Evolutionary conservation across 768 basidiomycete species (phyloP), one percentile per base, ranked within the genome.

Genomic region (Lactifluus pinguis): DNA sequence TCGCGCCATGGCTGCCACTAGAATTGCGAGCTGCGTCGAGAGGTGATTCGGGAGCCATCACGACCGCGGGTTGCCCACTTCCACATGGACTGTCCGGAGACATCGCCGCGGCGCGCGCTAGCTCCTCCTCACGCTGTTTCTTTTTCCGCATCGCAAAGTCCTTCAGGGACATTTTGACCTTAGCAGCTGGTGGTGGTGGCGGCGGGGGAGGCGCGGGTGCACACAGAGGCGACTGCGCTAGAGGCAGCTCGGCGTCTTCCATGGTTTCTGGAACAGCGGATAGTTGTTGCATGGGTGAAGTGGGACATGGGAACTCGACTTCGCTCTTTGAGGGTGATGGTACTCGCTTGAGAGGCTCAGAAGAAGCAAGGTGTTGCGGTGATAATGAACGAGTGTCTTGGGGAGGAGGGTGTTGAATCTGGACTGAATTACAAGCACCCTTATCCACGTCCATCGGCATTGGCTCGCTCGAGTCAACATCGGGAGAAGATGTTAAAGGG

Each of bases 91-190:
- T 25, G 1, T 60, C 59, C 2, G 51, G 32, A 21, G 60, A 25
- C 17, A n/a, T 8, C 15, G 36, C 49, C n/a, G 25, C 38, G 6
- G 25, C 45, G 42, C 49, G 48, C 14, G 56, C 55, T 30, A 44
- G 36, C 41, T 64, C 65, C 49, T 64, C 63, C 39, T 64, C 65
- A n/a, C 63, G 58, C 57, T 66, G 63, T 41, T 66, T 65, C 59
- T 59, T 66, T 55, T 61, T 66, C 56, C 65, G 53, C 64, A 66
- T 53, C 17, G 63, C 60, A 11, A 66, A 66, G 50, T 66, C 65
- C 38, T 61, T 66, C 53, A 66, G 42, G n/a, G 65, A 66, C 59
- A 66, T 55, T 52, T 66, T 66, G 55, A 66, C 65, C 57, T 66
- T 66, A 21, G 63, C 59, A 25, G n/a, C 44, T 19, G 53, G 48